Evolutionary conservation across 495 filamentous ascomycete genomes (phyloP).

Genomic region (Penicillium cataractarum): DNA sequence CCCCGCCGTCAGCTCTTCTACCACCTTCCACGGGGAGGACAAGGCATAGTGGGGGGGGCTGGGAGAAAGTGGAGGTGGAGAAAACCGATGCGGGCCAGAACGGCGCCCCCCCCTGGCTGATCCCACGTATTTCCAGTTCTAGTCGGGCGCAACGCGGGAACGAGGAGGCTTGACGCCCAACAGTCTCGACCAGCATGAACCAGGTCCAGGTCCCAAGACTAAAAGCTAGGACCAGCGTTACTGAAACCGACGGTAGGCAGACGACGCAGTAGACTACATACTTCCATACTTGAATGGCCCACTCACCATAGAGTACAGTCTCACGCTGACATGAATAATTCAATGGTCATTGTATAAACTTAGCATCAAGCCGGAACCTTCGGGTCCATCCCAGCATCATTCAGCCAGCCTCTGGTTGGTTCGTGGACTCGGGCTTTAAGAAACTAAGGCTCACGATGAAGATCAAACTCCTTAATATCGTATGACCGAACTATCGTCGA

Average conservation of each 20-base stretch:
- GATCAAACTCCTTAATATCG: not conserved
- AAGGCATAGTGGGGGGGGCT: not conserved
- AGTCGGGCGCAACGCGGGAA: constrained; percentile 7
- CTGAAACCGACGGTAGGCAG: not conserved
- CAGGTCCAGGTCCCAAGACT: not conserved
- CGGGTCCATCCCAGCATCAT: constrained; percentile 3
- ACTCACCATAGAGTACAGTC: not conserved
- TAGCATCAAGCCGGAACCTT: constrained; percentile 3
- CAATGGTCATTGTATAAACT: not conserved
- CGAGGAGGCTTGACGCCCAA: constrained; percentile 5
- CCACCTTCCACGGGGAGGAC: not conserved
- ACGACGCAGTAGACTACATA: not conserved
- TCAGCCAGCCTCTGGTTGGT: constrained; percentile 1
- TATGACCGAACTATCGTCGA: constrained; percentile 1
- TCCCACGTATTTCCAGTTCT: constrained; percentile 1
- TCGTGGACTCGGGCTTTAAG: not conserved
- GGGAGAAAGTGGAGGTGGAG: not conserved
- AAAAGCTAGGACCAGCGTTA: not conserved
- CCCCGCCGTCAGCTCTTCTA: constrained; percentile 1
- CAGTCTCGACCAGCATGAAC: constrained; percentile 5
- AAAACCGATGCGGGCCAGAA: constrained; percentile 11
- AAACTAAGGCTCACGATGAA: not conserved
- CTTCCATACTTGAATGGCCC: not conserved
- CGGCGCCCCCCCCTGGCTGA: not conserved
- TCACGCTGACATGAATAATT: not conserved